Evolutionary conservation across 768 basidiomycete genomes (phyloP).

Genomic region (Suillus ampliporus): DNA sequence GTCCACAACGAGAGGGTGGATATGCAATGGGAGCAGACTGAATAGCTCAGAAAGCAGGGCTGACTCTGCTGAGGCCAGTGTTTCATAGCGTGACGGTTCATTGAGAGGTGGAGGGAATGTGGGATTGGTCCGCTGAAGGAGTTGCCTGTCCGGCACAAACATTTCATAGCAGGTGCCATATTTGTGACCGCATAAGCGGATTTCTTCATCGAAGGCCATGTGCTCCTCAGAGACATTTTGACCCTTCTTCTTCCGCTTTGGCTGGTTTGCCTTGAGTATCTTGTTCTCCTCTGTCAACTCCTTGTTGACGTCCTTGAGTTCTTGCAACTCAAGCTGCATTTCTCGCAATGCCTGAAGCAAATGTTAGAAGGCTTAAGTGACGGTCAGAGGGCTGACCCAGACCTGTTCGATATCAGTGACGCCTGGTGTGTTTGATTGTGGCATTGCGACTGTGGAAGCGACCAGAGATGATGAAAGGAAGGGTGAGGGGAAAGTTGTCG

Average conservation of each 20-base stretch:
- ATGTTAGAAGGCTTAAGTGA: not conserved
- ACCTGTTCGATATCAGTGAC: too few species aligned
- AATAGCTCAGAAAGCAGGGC: not conserved
- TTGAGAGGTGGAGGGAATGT: not conserved
- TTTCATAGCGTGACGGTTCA: slow-evolving; percentile 1
- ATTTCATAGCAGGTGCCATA: slow-evolving; percentile 5
- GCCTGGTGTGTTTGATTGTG: too few species aligned
- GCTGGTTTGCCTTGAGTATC: slow-evolving; percentile 10
- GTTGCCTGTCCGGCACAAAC: not conserved
- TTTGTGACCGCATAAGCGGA: not conserved
- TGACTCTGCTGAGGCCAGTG: not conserved
- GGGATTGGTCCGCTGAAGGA: not conserved
- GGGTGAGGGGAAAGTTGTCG: not conserved
- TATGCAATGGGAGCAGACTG: not conserved
- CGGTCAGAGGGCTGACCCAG: too few species aligned
- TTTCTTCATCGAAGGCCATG: slow-evolving; percentile 1
- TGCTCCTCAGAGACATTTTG: not conserved
- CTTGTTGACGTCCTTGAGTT: slow-evolving; percentile 1
- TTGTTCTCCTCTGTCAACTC: slow-evolving; percentile 13
- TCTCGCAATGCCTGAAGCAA: not conserved
- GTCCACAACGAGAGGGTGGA: slow-evolving; percentile 1
- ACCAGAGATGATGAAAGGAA: not conserved
- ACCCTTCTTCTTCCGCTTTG: slow-evolving; percentile 3
- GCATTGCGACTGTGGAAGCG: not conserved
- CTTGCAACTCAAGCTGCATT: not conserved